Evolutionary conservation across 169 alveolate genomes (phyloP), one percentile per base, ranked within the genome.

Genomic region (Cryptosporidium viatorum): DNA sequence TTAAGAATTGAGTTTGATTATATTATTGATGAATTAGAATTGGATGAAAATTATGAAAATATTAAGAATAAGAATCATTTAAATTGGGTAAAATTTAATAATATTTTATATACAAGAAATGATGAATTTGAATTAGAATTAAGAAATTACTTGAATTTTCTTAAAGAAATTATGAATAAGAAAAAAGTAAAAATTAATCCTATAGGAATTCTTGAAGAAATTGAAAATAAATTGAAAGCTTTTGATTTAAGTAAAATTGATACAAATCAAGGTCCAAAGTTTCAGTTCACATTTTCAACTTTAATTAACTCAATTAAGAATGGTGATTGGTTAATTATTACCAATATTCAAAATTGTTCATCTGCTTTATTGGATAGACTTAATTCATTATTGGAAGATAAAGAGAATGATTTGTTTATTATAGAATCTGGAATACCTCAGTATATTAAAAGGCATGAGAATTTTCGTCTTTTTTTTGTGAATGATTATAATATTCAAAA

Each of bases 291-390:
- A 21, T 80, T 41, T n/a, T 60, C 92, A 85, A 52, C 74, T 9
- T 52, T 85, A 9, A 94, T 97, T 14, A 91, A 93, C 84, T 95
- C 99, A 6, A 95, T 98, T 37, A 94, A 94, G 74, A 89, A 92
- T 26, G 99, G 99, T 7, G 95, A 95, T 69, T 96, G 99, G 98
- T 92, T 97, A 35, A 92, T 97, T 31, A 84, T 98, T 67, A 97
- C 94, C 65, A 95, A 96, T 84, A 94, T 96, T 33, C 97, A 97
- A 91, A 92, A 94, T 70, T 95, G 98, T 75, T 93, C 95, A 26
- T 95, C 98, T 4, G 97, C 99, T 21, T 95, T 98, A 37, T 84
- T 98, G 45, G 99, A 97, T 84, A 94, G 99, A 71, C 74, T 97
- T 35, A 98, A 98, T 85, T 94, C 99, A 23, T 84, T 97, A 31